Evolutionary conservation across 2,329 filamentous ascomycete genomes (phyloP), one percentile per base, ranked within the genome.

Genomic region (Hypoxylon sp.): DNA sequence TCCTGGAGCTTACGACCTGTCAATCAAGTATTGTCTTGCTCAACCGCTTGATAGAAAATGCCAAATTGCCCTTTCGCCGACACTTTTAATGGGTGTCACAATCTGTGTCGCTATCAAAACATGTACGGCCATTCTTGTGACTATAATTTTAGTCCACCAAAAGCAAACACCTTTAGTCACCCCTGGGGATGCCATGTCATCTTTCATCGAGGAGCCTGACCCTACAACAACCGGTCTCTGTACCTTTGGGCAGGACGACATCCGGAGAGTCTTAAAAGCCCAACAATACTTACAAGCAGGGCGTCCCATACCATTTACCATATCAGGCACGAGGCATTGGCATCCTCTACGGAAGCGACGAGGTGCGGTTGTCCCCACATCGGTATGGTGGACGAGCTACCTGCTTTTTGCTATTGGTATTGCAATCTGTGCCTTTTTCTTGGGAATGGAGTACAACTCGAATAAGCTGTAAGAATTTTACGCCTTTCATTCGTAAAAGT

Each of bases 161-260:
- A 69, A 68, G n/a, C 78, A 79, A 62, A 68, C 70, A n/a, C 80
- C 79, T 0, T 74, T 83, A 3, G 76, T 78, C 13, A 83, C 80
- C 0, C 72, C 83, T 2, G 81, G 81, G 24, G 81, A 83, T 60
- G 78, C 79, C 24, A 70, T 83, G n/a, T 66, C 75, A 3, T 83
- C 81, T 2, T 83, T 83, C 54, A 74, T 83, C 40, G 69, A 71
- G 9, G 72, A 75, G 1, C 76, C 80, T 0, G 81, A 83, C 63
- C 67, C 69, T 1, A 74, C 72, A 1, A 82, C 80, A 0, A 48
- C 45, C 1, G 63, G 66, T 2, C 48, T 66, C 26, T 65, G 63
- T 17, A 64, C 62, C 8, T 8, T 62, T 1, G 53, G 55, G 10
- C 65, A 69, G 20, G 3, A 24, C 6, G 48, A 65, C 8, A 46